Conservation (phyloP, 306 rosid species). For the Fagus sylvatica region DNA sequence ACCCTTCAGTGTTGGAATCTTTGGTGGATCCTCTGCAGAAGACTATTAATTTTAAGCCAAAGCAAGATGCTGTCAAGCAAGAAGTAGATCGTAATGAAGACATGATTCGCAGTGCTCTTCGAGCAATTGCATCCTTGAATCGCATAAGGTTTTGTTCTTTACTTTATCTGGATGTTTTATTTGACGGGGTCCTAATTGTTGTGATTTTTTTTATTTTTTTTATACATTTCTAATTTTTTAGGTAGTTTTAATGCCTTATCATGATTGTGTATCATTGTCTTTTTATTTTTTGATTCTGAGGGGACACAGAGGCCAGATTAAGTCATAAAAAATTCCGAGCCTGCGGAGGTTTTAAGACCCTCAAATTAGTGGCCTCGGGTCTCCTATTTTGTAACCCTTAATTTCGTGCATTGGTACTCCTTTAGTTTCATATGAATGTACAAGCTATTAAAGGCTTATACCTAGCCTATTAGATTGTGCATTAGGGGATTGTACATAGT, state of each 20-base stretch:
- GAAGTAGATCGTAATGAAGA: constrained; percentile 99
- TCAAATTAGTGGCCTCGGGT: too few relatives aligned
- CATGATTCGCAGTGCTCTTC: constrained; percentile 98
- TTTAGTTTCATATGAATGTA: too few relatives aligned
- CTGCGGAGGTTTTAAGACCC: too few relatives aligned
- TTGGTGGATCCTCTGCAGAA: constrained; percentile 98
- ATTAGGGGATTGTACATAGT: too few relatives aligned
- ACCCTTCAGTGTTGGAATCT: constrained; percentile 79
- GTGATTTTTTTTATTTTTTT: neutral
- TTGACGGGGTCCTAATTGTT: neutral
- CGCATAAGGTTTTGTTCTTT: constrained; percentile 74
- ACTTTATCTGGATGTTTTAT: constrained; percentile 11
- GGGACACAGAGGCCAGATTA: neutral
- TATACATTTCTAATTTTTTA: neutral
- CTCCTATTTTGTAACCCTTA: too few relatives aligned
- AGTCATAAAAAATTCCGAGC: too few relatives aligned
- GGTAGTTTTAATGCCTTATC: neutral
- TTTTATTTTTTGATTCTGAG: neutral
- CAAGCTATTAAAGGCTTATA: too few relatives aligned
- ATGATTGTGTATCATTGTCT: neutral
- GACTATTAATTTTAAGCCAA: constrained; percentile 93
- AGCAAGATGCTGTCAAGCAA: constrained; percentile 98
- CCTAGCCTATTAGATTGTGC: too few relatives aligned
- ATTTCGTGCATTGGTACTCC: too few relatives aligned
- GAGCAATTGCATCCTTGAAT: constrained; percentile 92